A percentile compares a stretch with the other conserved stretches of the same genome.
These are phyloP conservation scores for Zalaria sp. DNA, from an alignment of 2,329 filamentous ascomycete genomes.

Conservation along the genomic window DNA sequence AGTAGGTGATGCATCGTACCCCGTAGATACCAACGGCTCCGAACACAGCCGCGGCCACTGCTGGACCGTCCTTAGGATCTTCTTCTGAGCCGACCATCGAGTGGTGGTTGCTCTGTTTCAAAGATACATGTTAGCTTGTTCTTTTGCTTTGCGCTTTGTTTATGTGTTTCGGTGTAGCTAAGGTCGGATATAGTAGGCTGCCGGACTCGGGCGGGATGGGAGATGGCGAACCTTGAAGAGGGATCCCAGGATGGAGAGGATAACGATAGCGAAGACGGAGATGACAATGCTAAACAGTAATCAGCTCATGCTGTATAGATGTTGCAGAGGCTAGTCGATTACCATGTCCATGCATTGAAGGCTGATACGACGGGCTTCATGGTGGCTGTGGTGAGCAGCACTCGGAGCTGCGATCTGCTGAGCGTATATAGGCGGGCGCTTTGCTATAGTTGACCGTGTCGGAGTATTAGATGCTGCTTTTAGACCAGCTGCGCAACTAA, in stretches of 20 bases:
- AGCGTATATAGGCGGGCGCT: neutral
- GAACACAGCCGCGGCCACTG: conserved; percentile 75
- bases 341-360: conserved; percentile 94
- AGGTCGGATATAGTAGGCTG: neutral
- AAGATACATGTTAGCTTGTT: too few species aligned
- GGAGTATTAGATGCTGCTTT: too few species aligned
- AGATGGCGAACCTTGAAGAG: conserved; percentile 45
- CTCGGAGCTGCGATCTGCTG: neutral
- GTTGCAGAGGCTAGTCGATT: conserved; percentile 20
- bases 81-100: conserved; percentile 65
- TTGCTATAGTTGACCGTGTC: too few species aligned
- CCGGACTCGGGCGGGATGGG: conserved; percentile 24
- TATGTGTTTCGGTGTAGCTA: neutral
- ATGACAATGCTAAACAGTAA: conserved; percentile 48
- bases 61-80: conserved; percentile 48
- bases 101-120: conserved; percentile 51
- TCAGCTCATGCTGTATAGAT: too few species aligned
- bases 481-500: too few species aligned
- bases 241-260: conserved; percentile 50
- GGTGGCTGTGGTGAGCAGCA: conserved; percentile 22
- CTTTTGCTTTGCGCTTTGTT: too few species aligned
- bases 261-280: conserved; percentile 50
- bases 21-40: conserved; percentile 77
- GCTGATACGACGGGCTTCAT: conserved; percentile 95
- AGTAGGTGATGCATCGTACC: conserved; percentile 41